Percentiles rank a stretch among this genome's conserved stretches.
Conservation (phyloP, 2,329 filamentous ascomycete genomes). For the Raffaelea arxii region DNA sequence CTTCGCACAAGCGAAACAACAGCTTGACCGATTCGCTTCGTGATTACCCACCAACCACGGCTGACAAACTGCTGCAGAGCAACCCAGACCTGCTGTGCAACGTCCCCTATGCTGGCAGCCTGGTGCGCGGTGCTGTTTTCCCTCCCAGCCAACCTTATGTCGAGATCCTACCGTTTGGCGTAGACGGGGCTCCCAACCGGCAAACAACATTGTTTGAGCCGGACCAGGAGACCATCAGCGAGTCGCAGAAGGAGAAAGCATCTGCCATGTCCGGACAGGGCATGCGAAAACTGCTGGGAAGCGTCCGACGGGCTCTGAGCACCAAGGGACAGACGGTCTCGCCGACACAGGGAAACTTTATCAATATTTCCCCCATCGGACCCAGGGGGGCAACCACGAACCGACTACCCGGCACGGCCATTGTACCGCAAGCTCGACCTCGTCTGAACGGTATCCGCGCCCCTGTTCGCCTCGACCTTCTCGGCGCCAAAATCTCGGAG, state of each 20-base stretch:
- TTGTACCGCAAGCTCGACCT: conserved; percentile 45
- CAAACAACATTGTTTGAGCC: conserved; percentile 45
- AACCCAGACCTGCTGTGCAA: conserved; percentile 50
- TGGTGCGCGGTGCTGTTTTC: conserved; percentile 78
- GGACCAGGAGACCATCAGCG: conserved; percentile 15
- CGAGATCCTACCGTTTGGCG: conserved; percentile 48
- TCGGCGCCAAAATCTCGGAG: conserved; percentile 69
- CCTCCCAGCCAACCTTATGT: conserved; percentile 78
- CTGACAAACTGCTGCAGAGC: conserved; percentile 40
- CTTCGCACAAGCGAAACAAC: conserved; percentile 69
- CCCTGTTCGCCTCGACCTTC: conserved; percentile 64
- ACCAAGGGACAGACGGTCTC: conserved; percentile 38
- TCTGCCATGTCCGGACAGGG: conserved; percentile 60
- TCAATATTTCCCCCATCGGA: conserved; percentile 38
- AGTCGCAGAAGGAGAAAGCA: conserved; percentile 32
- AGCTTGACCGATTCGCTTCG: conserved; percentile 80
- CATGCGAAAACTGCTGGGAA: conserved; percentile 79
- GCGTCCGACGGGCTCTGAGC: conserved; percentile 73
- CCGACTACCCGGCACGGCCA: conserved; percentile 47
- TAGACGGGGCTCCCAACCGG: conserved; percentile 32
- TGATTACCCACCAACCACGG: conserved; percentile 46
- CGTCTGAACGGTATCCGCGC: conserved; percentile 33
- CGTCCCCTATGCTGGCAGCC: conserved; percentile 64
- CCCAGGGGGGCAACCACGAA: conserved; percentile 46
- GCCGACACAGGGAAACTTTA: conserved; percentile 35